A percentile compares a stretch with the other conserved stretches of the same genome.
phyloP scores from a whole-genome alignment of 768 basidiomycete species.

The Amanita pseudoporphyria region DNA sequence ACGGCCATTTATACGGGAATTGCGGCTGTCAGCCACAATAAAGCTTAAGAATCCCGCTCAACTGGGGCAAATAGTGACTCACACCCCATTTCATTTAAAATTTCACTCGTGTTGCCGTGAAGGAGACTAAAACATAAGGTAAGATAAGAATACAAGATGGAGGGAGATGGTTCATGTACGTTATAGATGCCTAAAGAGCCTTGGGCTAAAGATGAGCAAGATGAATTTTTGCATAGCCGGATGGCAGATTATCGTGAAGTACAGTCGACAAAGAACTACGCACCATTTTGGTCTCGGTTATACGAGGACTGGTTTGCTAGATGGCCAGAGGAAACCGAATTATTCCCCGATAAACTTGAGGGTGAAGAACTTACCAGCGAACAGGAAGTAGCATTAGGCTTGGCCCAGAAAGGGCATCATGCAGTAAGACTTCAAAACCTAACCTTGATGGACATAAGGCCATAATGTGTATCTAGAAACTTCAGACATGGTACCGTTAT shows the following conservation, averaged over 20 bases:
- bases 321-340: background rate
- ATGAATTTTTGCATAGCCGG: background rate
- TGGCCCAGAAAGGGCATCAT: background rate
- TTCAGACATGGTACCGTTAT: background rate
- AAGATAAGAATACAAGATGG: too few relatives aligned
- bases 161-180: background rate
- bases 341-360: background rate
- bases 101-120: too few relatives aligned
- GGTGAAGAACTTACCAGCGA: background rate
- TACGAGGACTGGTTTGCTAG: background rate
- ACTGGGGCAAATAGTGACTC: too few relatives aligned
- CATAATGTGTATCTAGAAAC: background rate
- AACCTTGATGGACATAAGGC: background rate
- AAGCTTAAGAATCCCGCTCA: too few relatives aligned
- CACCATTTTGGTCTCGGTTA: too few relatives aligned
- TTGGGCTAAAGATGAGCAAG: background rate
- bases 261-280: too few relatives aligned
- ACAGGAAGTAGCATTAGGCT: background rate
- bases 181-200: background rate
- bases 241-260: background rate
- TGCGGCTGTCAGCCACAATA: too few relatives aligned
- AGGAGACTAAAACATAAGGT: too few relatives aligned
- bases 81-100: too few relatives aligned
- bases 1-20: too few relatives aligned
- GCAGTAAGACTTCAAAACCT: background rate